A percentile compares a stretch with the other conserved stretches of the same genome.
phyloP scores from a whole-genome alignment of 129 eudicot genomes.

The Glebionis coronaria region DNA sequence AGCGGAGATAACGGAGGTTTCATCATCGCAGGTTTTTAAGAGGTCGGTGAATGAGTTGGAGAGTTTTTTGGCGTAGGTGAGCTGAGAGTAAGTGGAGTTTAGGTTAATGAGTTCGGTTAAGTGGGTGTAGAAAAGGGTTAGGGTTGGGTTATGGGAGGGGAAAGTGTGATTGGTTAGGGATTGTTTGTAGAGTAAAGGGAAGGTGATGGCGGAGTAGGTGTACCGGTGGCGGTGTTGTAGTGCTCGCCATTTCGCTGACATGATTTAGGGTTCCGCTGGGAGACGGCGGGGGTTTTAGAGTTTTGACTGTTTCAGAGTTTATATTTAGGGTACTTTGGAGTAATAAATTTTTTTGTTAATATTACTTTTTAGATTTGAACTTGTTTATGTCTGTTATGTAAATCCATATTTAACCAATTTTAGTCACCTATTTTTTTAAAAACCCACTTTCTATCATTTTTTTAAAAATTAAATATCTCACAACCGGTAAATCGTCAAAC shows the following conservation, averaged over 20 bases:
- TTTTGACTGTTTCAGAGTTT: neutral
- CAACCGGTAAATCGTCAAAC: no score
- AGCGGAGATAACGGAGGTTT: constrained; percentile 37
- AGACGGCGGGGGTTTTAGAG: constrained; percentile 19
- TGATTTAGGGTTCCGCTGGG: constrained; percentile 27
- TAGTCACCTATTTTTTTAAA: no score
- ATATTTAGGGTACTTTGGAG: constrained; percentile 39
- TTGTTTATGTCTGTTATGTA: no score
- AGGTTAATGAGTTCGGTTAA: constrained; percentile 57
- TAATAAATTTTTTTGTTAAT: no score
- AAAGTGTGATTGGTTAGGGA: constrained; percentile 33
- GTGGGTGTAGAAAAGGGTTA: constrained; percentile 37
- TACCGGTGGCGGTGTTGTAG: constrained; percentile 96
- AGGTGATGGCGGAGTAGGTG: constrained; percentile 79
- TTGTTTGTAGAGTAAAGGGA: constrained; percentile 69
- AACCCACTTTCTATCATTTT: no score
- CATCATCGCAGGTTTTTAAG: constrained; percentile 40
- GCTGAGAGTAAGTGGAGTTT: constrained; percentile 80
- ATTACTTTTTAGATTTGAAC: no score
- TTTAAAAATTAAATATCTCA: no score
- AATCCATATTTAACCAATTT: no score
- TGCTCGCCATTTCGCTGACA: constrained; percentile 98
- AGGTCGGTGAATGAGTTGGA: constrained; percentile 59
- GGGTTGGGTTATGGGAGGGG: constrained; percentile 10
- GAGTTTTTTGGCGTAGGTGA: constrained; percentile 61